These are phyloP conservation scores for Candida oleophila DNA, from an alignment of 805 yeast genomes.

Conservation along the genomic window DNA sequence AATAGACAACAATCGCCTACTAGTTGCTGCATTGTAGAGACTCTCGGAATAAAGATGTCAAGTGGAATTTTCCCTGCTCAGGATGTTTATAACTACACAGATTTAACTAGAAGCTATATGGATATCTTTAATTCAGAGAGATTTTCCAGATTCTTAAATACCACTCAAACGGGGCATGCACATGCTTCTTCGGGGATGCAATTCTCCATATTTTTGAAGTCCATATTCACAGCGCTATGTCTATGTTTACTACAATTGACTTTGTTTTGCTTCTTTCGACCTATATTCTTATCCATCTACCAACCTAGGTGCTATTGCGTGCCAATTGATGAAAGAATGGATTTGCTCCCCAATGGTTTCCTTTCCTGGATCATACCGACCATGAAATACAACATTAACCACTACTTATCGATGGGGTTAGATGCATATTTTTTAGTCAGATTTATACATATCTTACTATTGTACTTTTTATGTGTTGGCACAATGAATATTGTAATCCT, in stretches of 20 bases:
- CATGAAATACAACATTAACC: slow-evolving; percentile 35
- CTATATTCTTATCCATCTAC: slow-evolving; percentile 41
- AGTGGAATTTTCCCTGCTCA: background rate
- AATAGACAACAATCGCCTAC: too few relatives aligned
- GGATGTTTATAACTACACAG: slow-evolving; percentile 20
- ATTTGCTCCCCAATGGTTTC: slow-evolving; percentile 40
- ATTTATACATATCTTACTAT: slow-evolving; percentile 50
- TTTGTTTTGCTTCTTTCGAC: slow-evolving; percentile 35
- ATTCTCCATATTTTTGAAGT: slow-evolving; percentile 52
- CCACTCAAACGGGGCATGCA: slow-evolving; percentile 58
- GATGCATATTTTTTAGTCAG: slow-evolving; percentile 77
- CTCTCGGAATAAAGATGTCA: too few relatives aligned
- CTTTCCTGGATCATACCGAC: slow-evolving; percentile 57
- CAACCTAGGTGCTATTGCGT: slow-evolving; percentile 53
- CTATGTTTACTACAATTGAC: slow-evolving; percentile 54
- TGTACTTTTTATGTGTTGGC: slow-evolving; percentile 54
- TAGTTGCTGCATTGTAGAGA: too few relatives aligned
- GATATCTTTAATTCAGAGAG: slow-evolving; percentile 26
- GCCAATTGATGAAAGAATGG: slow-evolving; percentile 37
- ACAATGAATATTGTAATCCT: slow-evolving; percentile 56
- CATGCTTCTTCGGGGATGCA: slow-evolving; percentile 60
- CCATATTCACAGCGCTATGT: slow-evolving; percentile 52
- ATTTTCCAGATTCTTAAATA: slow-evolving; percentile 43
- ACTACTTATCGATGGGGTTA: slow-evolving; percentile 55
- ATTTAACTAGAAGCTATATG: slow-evolving; percentile 26